Evolutionary conservation across 225 moss, liverwort and hornwort species (phyloP), one percentile per base, ranked within the genome.

Genomic region (Anthoceros angustus): DNA sequence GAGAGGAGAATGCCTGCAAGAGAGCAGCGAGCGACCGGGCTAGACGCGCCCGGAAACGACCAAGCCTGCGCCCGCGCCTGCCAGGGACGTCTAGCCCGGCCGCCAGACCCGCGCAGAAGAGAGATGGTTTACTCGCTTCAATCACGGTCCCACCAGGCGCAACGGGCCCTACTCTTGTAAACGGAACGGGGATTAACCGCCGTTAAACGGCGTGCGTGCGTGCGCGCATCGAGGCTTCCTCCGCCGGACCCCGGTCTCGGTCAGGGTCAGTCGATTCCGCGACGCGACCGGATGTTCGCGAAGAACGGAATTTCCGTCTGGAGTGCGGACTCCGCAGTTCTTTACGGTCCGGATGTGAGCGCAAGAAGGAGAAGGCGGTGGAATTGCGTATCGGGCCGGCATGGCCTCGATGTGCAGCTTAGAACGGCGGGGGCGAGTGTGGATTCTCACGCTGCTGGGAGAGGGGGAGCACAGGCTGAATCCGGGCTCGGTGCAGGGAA

Each of bases 131-230:
- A 23, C 18, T 7, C n/a, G 23, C 23, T 55, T 9, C 23, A 55
- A 23, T 55, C 8, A 55, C 14, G 55, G 55, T 23, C 55, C 55
- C 55, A 55, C 55, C 55, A 55, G 55, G 55, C 55, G 46, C 55
- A 55, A 55, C 55, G 55, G 55, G 32, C 32, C 32, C 32, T 32
- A 32, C 32, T 32, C 32, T 4, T 4, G 4, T 32, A 32, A 55
- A 55, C 55, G n/a, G 55, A 7, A 23, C 55, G 7, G 16, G 55
- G 55, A 55, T 23, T 55, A 7, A 46, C 45, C 3, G 2, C 45
- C 45, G 45, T 15, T 15, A 18, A 15, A 55, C 55, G n/a, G 7
- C n/a, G n/a, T 23, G 55, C 55, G 14, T 18, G 3, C n/a, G 55
- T 50, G 15, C 15, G 49, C 43, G 15, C 16, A 50, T 55, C n/a